These are phyloP conservation scores for Crithidia acanthocephali DNA, from an alignment of 208 protist genomes.

Conservation along the genomic window DNA sequence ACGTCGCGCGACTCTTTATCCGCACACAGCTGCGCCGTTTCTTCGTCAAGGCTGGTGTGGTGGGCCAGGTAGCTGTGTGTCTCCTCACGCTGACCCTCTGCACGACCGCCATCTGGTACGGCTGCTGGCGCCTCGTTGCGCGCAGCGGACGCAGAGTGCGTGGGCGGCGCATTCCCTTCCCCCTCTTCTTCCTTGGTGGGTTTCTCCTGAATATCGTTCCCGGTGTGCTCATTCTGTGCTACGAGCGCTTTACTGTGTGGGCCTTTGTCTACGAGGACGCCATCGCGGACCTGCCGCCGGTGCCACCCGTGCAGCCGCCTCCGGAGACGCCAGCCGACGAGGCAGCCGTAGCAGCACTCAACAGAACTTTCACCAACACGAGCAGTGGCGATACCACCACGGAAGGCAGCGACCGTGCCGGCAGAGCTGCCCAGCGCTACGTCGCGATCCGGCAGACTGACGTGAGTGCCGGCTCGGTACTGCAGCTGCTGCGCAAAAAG, in stretches of 20 bases:
- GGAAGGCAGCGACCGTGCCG: not conserved
- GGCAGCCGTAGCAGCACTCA: constrained; percentile 3
- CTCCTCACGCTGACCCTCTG: not conserved
- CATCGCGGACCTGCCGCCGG: constrained; percentile 20
- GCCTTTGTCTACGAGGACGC: constrained; percentile 27
- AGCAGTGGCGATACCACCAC: not conserved
- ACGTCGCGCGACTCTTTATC: constrained; percentile 8
- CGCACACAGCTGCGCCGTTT: not conserved
- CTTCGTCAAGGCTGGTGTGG: not conserved
- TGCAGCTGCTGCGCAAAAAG: constrained; percentile 24
- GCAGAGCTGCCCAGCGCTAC: constrained; percentile 1
- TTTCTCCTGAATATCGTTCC: constrained; percentile 7
- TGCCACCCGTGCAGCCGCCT: constrained; percentile 8
- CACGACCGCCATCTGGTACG: constrained; percentile 10
- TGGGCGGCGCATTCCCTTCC: not conserved
- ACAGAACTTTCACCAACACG: constrained; percentile 14
- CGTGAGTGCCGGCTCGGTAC: not conserved
- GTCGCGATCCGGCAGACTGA: not conserved
- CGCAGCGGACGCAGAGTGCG: not conserved
- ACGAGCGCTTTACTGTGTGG: constrained; percentile 24
- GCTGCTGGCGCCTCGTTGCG: constrained; percentile 1
- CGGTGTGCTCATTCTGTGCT: constrained; percentile 3
- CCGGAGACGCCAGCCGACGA: constrained; percentile 3
- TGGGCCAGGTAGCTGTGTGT: not conserved
- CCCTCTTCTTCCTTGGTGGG: not conserved